These are phyloP conservation scores for Ajuga reptans DNA, from an alignment of 305 asterid genomes.

Conservation along the genomic window DNA sequence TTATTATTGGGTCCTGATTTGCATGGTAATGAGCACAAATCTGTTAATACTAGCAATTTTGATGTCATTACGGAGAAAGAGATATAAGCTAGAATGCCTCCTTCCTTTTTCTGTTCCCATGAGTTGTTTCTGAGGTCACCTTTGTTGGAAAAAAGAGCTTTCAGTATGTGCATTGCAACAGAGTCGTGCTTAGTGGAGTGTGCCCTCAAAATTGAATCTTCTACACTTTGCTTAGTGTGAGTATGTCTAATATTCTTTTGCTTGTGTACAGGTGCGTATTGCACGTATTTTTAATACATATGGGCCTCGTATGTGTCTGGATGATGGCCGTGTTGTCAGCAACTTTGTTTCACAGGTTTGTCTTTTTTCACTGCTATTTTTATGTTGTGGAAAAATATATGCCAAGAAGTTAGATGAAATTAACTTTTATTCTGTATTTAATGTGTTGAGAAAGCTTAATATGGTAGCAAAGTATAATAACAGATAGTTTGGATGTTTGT, in stretches of 20 bases:
- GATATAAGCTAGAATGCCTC: neutral
- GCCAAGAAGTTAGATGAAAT: neutral
- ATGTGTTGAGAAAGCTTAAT: neutral
- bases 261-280: constrained; percentile 60
- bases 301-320: constrained; percentile 96
- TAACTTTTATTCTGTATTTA: neutral
- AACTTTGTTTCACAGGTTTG: constrained; percentile 91
- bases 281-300: constrained; percentile 92
- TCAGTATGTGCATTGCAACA: neutral
- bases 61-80: neutral
- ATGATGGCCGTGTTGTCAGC: constrained; percentile 98
- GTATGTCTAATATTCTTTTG: constrained; percentile 6
- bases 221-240: neutral
- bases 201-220: neutral
- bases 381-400: neutral
- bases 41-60: neutral
- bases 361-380: neutral
- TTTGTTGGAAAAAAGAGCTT: too few species aligned
- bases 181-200: neutral
- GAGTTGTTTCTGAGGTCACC: neutral
- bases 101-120: neutral
- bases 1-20: neutral
- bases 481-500: neutral
- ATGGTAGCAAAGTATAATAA: neutral
- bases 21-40: neutral